A percentile compares a stretch with the other conserved stretches of the same genome.
These are phyloP conservation scores for Forsythia suspensa DNA, from an alignment of 257 asterid species.

Conservation along the genomic window DNA sequence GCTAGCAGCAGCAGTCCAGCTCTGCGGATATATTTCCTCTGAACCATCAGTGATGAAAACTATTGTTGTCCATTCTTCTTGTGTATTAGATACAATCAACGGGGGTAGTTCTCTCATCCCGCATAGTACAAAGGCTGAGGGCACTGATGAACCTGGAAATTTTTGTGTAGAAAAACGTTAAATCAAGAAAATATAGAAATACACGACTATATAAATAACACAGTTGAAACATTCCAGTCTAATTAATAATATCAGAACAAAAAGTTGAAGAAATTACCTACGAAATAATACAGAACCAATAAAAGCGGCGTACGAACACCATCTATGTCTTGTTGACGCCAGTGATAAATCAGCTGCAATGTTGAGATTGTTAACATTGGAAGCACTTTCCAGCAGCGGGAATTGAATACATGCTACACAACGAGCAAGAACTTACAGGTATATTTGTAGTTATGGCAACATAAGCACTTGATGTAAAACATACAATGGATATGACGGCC, in stretches of 20 bases:
- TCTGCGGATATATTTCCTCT: conserved; percentile 41
- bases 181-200: not conserved
- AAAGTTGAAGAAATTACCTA: conserved; percentile 30
- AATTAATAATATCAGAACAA: not conserved
- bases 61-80: conserved; percentile 61
- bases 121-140: conserved; percentile 72
- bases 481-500: conserved; percentile 74
- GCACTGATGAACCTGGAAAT: conserved; percentile 82
- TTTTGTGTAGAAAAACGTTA: not conserved
- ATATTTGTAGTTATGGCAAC: conserved; percentile 66
- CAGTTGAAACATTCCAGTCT: not conserved
- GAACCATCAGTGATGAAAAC: conserved; percentile 65
- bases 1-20: conserved; percentile 64
- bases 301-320: conserved; percentile 37
- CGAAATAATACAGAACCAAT: conserved; percentile 40
- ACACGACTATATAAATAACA: not conserved
- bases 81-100: conserved; percentile 36
- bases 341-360: conserved; percentile 46
- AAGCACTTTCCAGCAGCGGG: not conserved
- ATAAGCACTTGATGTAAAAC: conserved; percentile 77
- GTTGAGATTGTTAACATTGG: not conserved
- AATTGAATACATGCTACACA: conserved; percentile 1
- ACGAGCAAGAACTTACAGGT: conserved; percentile 59
- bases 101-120: conserved; percentile 96
- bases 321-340: conserved; percentile 35